Evolutionary conservation across 352 stramenopile genomes (phyloP), one percentile per base, ranked within the genome.

Genomic region (Phytophthora fragariaefolia): DNA sequence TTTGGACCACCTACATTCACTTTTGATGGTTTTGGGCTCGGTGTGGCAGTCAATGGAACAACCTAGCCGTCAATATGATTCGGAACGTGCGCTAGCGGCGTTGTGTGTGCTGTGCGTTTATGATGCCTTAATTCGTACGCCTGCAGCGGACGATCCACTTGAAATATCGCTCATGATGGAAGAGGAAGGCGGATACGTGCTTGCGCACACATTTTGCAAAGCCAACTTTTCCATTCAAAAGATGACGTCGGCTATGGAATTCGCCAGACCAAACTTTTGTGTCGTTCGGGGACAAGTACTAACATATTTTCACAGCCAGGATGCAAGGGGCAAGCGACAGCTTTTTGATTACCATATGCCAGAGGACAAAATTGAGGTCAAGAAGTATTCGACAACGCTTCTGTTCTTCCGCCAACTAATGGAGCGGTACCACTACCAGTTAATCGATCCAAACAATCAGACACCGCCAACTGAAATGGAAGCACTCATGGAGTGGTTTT

Each of bases 21-120:
- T 92, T 0, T 51, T 95, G 45, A 89, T 97, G 76, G 85, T 93
- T 30, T 72, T 96, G 17, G 88, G 85, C 3, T 87, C 79, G 38
- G 86, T 95, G 17, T 97, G 90, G 90, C 89, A 97, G 54, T 95
- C 87, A 0, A 93, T 97, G 50, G 87, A 97, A 59, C 87, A 92
- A 38, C 89, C 89, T 24, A 87, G 82, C n/a, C 85, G 89, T 13
- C 82, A 87, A 13, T 95, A 96, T 73, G 89, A 97, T 60, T 96
- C 89, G 4, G 86, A 96, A 50, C 84, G 90, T 23, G 83, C 89
- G 13, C 71, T 97, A 30, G 86, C 89, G 5, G 78, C 87, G 6
- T 54, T 96, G 50, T 95, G 88, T 73, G 80, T 82, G 4, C 69
- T 97, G 3, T 81, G 76, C 27, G 91, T 96, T 32, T 96, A 86